Conservation (phyloP, 2,329 filamentous ascomycete species). For the Parastagonospora nodorum region DNA sequence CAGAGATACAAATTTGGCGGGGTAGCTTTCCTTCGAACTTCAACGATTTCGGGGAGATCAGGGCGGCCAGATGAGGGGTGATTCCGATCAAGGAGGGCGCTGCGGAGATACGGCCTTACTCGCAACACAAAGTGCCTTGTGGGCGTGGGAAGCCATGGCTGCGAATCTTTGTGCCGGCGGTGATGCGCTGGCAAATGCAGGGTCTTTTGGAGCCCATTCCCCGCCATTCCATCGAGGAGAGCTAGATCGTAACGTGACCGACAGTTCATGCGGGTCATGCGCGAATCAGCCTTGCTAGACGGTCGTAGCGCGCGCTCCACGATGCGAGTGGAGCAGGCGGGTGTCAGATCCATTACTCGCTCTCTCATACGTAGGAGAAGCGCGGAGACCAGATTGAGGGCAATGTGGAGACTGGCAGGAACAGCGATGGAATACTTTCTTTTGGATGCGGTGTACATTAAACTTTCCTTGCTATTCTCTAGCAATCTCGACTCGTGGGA, state of each 20-base stretch:
- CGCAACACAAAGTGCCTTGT: constrained; percentile 29
- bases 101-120: constrained; percentile 22
- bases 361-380: no score
- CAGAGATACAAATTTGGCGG: constrained; percentile 12
- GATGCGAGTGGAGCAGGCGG: neutral
- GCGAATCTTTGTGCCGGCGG: constrained; percentile 25
- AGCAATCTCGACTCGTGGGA: no score
- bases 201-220: constrained; percentile 13
- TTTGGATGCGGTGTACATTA: no score
- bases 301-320: neutral
- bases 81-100: constrained; percentile 17
- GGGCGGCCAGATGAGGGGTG: constrained; percentile 8
- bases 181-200: constrained; percentile 44
- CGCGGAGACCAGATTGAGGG: no score
- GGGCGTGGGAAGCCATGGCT: constrained; percentile 35
- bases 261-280: constrained; percentile 20
- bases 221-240: constrained; percentile 15
- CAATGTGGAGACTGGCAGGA: no score
- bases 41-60: neutral
- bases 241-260: constrained; percentile 19
- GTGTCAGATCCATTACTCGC: no score
- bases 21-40: constrained; percentile 12
- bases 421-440: no score
- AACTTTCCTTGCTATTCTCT: no score
- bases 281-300: constrained; percentile 19